Conservation (phyloP, 2,329 filamentous ascomycete species). For the Colletotrichum spinosum region DNA sequence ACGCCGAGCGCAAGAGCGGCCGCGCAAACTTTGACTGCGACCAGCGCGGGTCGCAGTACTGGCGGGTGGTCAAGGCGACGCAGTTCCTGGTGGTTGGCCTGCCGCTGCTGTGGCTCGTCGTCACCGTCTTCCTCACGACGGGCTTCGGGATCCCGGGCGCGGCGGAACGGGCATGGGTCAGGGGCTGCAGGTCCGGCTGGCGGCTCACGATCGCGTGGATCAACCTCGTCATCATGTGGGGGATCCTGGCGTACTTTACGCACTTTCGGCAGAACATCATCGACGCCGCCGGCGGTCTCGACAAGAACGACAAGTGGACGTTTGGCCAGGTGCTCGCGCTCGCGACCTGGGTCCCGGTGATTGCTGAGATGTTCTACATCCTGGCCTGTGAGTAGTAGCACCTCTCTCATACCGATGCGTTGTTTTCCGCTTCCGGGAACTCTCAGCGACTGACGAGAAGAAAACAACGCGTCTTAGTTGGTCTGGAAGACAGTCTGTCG, state of each 20-base stretch:
- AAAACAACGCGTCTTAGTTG: neutral
- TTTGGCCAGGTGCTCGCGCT: constrained; percentile 47
- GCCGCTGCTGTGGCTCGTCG: constrained; percentile 22
- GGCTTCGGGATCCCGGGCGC: constrained; percentile 25
- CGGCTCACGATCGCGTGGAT: constrained; percentile 30
- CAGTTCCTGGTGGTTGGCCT: constrained; percentile 29
- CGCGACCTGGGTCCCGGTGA: constrained; percentile 45
- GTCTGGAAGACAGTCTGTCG: constrained; percentile 30
- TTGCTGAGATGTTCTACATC: constrained; percentile 43
- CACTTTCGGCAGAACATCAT: constrained; percentile 40
- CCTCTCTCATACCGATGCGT: no score
- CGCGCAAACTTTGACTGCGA: constrained; percentile 31
- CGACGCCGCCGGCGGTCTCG: constrained; percentile 30
- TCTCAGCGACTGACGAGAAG: no score
- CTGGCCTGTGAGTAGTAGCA: constrained; percentile 41
- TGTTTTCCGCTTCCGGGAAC: neutral
- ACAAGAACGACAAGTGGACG: constrained; percentile 43
- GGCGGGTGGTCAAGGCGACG: constrained; percentile 31
- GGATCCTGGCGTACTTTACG: constrained; percentile 43
- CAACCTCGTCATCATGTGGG: constrained; percentile 43
- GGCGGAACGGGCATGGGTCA: constrained; percentile 28
- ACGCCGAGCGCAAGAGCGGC: constrained; percentile 24
- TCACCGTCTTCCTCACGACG: constrained; percentile 25
- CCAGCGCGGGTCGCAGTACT: constrained; percentile 33
- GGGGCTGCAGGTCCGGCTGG: constrained; percentile 16